A percentile compares a stretch with the other conserved stretches of the same genome.
Conservation (phyloP, 805 yeast genomes). For the Saturnispora serradocipensis region DNA sequence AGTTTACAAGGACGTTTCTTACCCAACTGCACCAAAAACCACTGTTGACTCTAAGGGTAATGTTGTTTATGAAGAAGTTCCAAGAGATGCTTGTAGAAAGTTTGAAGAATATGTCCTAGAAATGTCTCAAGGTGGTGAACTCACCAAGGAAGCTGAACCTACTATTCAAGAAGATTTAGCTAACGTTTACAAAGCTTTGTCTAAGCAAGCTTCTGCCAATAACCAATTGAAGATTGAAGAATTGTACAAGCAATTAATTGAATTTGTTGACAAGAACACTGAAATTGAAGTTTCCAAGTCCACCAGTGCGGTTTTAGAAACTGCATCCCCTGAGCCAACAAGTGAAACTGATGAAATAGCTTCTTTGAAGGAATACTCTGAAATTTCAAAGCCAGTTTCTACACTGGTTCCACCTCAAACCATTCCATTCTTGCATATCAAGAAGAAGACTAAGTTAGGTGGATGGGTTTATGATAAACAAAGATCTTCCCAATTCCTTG, state of each 20-base stretch:
- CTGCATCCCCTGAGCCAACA: conserved; percentile 28
- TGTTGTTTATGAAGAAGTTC: conserved; percentile 72
- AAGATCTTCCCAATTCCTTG: conserved; percentile 70
- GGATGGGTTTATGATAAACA: conserved; percentile 78
- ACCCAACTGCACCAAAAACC: conserved; percentile 94
- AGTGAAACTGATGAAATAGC: conserved; percentile 70
- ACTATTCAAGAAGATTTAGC: conserved; percentile 79
- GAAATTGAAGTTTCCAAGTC: conserved; percentile 64
- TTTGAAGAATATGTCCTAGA: conserved; percentile 91
- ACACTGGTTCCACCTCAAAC: conserved; percentile 70
- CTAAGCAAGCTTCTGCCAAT: conserved; percentile 62
- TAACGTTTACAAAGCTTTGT: conserved; percentile 71
- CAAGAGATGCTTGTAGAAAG: conserved; percentile 87
- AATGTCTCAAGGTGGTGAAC: conserved; percentile 91
- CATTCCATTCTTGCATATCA: conserved; percentile 89
- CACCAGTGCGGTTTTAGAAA: conserved; percentile 42
- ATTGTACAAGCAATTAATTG: conserved; percentile 60
- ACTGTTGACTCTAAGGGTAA: conserved; percentile 82
- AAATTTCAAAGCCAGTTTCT: conserved; percentile 66
- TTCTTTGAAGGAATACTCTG: conserved; percentile 64
- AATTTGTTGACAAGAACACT: conserved; percentile 57
- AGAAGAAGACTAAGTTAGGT: conserved; percentile 63
- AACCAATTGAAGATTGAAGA: conserved; percentile 65
- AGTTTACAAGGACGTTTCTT: conserved; percentile 88
- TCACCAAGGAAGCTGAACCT: conserved; percentile 63